Evolutionary conservation across 257 asterid genomes (phyloP), one percentile per base, ranked within the genome.

Genomic region (Scutellaria barbata): DNA sequence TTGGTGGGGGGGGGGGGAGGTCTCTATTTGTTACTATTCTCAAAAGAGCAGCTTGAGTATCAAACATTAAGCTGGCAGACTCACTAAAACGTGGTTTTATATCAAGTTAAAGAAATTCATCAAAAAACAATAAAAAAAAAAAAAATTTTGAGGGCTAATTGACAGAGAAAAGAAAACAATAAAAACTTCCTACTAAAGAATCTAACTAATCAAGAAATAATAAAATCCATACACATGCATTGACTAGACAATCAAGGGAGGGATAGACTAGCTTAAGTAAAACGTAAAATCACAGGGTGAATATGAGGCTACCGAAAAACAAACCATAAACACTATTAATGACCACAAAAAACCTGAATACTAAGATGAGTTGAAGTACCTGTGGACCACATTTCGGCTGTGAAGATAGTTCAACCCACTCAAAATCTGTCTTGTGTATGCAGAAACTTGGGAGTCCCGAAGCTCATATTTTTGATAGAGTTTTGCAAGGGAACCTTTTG

Each of bases 331-430:
- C 17, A 35, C 30, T 41, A 46, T 30, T 39, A 40, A 60, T 73
- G 75, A 35, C 54, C 58, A 42, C 59, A n/a, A 50, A 50, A 56
- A 61, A 61, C 48, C 51, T 65, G 43, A 55, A 66, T 18, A 72
- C 30, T 9, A 42, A 55, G 52, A 76, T 35, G 14, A 20, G 45
- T 37, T 73, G 50, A 42, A 54, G 85, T 79, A 86, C 90, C 90
- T 83, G 85, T 86, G 90, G 66, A 86, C 90, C 56, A 86, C 88
- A 73, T 77, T 65, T 68, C 73, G 80, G 78, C 84, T 69, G 69
- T 86, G 90, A 69, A 86, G 90, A 75, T 86, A 86, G 68, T 81
- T 77, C 77, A 86, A 74, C 67, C 90, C 90, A 75, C 83, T 79
- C 69, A 86, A 75, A 77, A 86, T 86, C 77, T 86, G 90, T 77